A percentile compares a stretch with the other conserved stretches of the same genome.
These are phyloP conservation scores for Styphnolobium japonicum DNA, from an alignment of 306 rosid genomes.

Conservation along the genomic window DNA sequence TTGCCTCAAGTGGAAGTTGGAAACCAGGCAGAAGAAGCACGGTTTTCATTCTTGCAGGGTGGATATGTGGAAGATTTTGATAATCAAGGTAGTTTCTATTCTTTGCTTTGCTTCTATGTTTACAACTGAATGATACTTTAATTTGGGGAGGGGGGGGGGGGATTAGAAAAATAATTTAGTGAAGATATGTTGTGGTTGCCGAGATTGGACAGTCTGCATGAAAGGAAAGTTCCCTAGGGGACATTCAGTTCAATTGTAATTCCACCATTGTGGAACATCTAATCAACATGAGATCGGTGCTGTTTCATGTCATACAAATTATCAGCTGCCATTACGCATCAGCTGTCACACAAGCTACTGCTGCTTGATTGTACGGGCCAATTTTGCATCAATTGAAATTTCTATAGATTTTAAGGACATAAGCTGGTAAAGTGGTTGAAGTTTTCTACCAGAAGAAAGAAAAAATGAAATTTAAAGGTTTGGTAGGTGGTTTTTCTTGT, in stretches of 20 bases:
- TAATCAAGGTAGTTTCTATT: constrained; percentile 52
- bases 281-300: not conserved
- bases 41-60: constrained; percentile 81
- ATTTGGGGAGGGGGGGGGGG: too few relatives aligned
- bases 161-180: not conserved
- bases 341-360: not conserved
- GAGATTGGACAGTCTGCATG: not conserved
- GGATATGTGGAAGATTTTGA: constrained; percentile 76
- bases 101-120: constrained; percentile 9
- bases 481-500: not conserved
- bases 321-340: not conserved
- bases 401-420: not conserved
- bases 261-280: not conserved
- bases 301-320: not conserved
- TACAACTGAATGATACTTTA: constrained; percentile 2
- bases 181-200: not conserved
- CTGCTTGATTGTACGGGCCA: not conserved
- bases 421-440: not conserved
- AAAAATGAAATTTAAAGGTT: not conserved
- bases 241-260: not conserved
- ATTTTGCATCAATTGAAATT: not conserved
- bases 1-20: constrained; percentile 39
- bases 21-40: constrained; percentile 57
- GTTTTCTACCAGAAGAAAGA: not conserved
- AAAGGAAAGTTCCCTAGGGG: not conserved